phyloP scores from a whole-genome alignment of 2,329 filamentous ascomycete genomes.

The Epichloe festucae region DNA sequence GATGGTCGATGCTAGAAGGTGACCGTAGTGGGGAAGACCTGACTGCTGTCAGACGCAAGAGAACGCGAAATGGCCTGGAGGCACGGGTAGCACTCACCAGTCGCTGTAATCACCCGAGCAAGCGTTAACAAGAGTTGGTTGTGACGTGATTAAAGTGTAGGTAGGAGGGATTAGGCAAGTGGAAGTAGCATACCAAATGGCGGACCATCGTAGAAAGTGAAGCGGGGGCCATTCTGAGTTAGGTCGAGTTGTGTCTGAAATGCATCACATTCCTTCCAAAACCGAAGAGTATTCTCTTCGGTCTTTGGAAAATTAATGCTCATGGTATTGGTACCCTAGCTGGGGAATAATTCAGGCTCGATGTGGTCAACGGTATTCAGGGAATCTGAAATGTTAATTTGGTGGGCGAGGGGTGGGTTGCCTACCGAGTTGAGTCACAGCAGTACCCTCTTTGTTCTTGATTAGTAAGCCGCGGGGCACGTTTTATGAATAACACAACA shows the following conservation, averaged over 20 bases:
- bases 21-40: slow-evolving; percentile 26
- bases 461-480: no score
- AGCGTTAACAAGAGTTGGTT: no score
- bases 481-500: no score
- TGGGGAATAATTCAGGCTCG: no score
- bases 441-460: no score
- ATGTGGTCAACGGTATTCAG: accelerated
- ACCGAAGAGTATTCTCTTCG: slow-evolving; percentile 10
- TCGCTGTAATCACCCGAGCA: background rate
- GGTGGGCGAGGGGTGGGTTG: no score
- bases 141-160: no score
- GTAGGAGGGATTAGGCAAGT: background rate
- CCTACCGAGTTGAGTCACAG: no score
- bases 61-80: background rate
- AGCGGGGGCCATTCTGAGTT: slow-evolving; percentile 61
- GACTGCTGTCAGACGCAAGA: background rate
- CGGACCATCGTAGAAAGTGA: slow-evolving; percentile 79
- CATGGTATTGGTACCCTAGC: no score
- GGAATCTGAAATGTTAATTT: no score
- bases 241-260: slow-evolving; percentile 25
- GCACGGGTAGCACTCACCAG: background rate
- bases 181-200: slow-evolving; percentile 31
- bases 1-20: slow-evolving; percentile 74
- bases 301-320: slow-evolving; percentile 10
- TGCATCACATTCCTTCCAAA: slow-evolving; percentile 13